These are phyloP conservation scores for Nephelium lappaceum DNA, from an alignment of 345 rosid species.

Conservation along the genomic window DNA sequence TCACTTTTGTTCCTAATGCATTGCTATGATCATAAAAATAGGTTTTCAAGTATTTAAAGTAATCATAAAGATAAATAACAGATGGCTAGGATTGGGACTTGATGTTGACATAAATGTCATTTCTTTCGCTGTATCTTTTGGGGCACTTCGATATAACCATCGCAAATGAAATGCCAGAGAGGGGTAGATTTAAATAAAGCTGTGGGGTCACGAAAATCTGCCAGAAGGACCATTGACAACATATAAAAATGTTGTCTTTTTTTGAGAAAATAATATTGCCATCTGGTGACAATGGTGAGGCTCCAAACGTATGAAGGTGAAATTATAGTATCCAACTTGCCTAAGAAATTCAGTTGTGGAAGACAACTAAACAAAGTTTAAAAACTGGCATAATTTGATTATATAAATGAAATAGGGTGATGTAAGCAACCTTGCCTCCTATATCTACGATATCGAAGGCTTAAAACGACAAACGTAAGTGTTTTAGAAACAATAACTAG, in stretches of 20 bases:
- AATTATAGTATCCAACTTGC: background rate
- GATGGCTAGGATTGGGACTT: constrained; percentile 1
- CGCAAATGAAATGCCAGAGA: background rate
- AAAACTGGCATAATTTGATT: background rate
- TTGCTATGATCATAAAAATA: constrained; percentile 6
- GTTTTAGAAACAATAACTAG: background rate
- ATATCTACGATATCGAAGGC: background rate
- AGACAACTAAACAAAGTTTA: background rate
- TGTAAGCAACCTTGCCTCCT: background rate
- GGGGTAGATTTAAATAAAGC: background rate
- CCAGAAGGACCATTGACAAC: background rate
- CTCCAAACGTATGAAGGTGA: background rate
- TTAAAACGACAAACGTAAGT: background rate
- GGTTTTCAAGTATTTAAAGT: background rate
- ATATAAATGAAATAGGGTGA: background rate
- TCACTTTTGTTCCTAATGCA: background rate
- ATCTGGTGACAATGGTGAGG: background rate
- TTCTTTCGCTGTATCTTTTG: background rate
- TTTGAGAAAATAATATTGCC: too few species aligned
- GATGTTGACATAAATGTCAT: constrained; percentile 18
- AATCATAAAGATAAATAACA: too few species aligned
- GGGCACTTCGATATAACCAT: constrained; percentile 25
- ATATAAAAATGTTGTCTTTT: background rate
- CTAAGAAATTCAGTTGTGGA: constrained; percentile 21
- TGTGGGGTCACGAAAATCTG: background rate